phyloP scores from a whole-genome alignment of 1,139 yeast species.

The Diutina sp. region DNA sequence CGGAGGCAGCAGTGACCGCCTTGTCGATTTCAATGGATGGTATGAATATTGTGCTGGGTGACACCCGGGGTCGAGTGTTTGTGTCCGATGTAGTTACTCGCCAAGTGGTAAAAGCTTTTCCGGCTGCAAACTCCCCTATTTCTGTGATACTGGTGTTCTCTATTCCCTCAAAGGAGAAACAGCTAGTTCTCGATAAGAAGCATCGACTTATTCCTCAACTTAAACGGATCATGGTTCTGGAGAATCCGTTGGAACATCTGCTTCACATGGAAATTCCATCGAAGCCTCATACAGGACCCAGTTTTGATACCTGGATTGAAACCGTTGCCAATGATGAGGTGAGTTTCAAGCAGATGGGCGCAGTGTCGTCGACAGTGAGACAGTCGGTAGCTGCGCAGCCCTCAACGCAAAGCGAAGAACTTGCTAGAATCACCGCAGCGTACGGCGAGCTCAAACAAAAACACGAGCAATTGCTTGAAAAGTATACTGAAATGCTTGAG shows the following conservation, averaged over 20 bases:
- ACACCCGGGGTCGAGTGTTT: constrained; percentile 50
- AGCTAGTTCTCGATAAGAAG: constrained; percentile 21
- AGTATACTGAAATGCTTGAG: constrained; percentile 31
- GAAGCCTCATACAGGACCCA: not conserved
- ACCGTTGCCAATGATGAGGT: not conserved
- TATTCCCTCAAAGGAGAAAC: constrained; percentile 5
- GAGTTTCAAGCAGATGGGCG: not conserved
- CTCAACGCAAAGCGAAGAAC: not conserved
- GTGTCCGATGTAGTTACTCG: constrained; percentile 65
- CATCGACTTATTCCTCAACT: constrained; percentile 38
- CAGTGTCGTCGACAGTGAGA: not conserved
- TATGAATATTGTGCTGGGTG: constrained; percentile 62
- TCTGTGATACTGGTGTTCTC: constrained; percentile 11
- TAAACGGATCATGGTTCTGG: constrained; percentile 41
- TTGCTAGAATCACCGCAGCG: constrained; percentile 19
- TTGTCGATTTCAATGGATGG: constrained; percentile 66
- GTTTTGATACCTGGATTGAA: not conserved
- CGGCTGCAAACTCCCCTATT: constrained; percentile 34
- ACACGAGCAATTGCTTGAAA: constrained; percentile 46
- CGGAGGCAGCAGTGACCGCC: constrained; percentile 26
- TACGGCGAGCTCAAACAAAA: constrained; percentile 45
- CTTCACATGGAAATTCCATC: constrained; percentile 29
- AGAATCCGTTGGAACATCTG: constrained; percentile 34
- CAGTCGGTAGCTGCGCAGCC: not conserved
- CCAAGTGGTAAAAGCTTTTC: constrained; percentile 59